A percentile compares a stretch with the other conserved stretches of the same genome.
Conservation (phyloP, 331 rosid species). For the Quercus phellos region DNA sequence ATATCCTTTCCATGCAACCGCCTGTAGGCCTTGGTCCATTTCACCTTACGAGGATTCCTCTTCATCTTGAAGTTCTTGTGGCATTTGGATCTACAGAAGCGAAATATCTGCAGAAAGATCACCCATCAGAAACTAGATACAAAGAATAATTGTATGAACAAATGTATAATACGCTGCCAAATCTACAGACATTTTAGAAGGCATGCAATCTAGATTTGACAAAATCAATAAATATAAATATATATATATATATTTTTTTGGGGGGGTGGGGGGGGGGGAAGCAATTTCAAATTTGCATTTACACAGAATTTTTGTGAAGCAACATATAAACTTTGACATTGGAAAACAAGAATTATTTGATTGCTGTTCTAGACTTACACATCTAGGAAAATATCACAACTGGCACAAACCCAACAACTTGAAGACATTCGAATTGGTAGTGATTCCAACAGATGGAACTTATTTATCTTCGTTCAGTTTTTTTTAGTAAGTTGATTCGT, state of each 20-base stretch:
- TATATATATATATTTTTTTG: no score
- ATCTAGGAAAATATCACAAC: background rate
- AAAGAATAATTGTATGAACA: background rate
- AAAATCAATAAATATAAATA: background rate
- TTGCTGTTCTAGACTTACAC: background rate
- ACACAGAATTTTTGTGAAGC: background rate
- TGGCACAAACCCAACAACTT: no score
- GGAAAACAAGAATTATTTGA: background rate
- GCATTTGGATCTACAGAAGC: slow-evolving; percentile 85
- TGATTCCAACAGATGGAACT: no score
- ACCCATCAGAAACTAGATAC: slow-evolving; percentile 17
- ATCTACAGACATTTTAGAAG: background rate
- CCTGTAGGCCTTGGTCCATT: slow-evolving; percentile 85
- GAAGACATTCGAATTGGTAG: no score
- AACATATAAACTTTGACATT: background rate
- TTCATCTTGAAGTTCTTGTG: slow-evolving; percentile 96
- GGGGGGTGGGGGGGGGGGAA: no score
- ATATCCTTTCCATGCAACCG: slow-evolving; percentile 76
- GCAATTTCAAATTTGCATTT: background rate
- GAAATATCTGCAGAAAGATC: slow-evolving; percentile 50
- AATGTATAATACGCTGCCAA: background rate
- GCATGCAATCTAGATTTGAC: background rate
- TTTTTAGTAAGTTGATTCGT: no score
- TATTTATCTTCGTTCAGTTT: no score
- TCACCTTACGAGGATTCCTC: slow-evolving; percentile 85